These are phyloP conservation scores for Acanthamoeba castellanii DNA, from an alignment of 208 protist species.

Conservation along the genomic window DNA sequence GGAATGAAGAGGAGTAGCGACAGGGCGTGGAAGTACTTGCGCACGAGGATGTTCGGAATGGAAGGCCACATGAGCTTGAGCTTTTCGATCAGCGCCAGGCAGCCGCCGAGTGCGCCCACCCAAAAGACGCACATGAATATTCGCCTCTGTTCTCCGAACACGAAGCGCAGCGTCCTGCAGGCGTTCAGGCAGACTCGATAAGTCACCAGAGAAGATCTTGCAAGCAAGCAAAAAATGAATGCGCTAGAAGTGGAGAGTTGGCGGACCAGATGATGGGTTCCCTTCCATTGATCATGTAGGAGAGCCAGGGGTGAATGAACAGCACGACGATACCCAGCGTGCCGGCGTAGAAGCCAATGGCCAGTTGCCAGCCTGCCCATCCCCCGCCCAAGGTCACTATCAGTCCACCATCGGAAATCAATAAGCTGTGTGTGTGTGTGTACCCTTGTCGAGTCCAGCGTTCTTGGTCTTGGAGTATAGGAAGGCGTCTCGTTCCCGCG, in stretches of 20 bases:
- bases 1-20: conserved; percentile 46
- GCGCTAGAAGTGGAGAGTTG: not conserved
- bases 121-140: conserved; percentile 37
- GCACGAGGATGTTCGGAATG: conserved; percentile 33
- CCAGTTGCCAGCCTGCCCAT: not conserved
- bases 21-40: conserved; percentile 58
- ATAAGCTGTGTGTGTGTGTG: too few relatives aligned
- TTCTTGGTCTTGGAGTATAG: conserved; percentile 10
- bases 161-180: conserved; percentile 15
- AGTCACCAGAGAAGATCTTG: not conserved
- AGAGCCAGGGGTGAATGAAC: conserved; percentile 44
- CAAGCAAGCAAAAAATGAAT: not conserved
- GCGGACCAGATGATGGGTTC: not conserved
- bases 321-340: conserved; percentile 4
- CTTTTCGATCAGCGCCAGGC: conserved; percentile 16
- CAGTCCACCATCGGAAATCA: not conserved
- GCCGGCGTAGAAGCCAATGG: not conserved
- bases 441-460: not conserved
- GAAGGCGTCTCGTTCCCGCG: conserved; percentile 35
- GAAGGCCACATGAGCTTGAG: conserved; percentile 5
- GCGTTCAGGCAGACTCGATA: not conserved
- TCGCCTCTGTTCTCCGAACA: not conserved
- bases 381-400: not conserved
- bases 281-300: conserved; percentile 4
- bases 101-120: conserved; percentile 2